Evolutionary conservation across 306 rosid species (phyloP), one percentile per base, ranked within the genome.

Genomic region (Malus sylvestris): DNA sequence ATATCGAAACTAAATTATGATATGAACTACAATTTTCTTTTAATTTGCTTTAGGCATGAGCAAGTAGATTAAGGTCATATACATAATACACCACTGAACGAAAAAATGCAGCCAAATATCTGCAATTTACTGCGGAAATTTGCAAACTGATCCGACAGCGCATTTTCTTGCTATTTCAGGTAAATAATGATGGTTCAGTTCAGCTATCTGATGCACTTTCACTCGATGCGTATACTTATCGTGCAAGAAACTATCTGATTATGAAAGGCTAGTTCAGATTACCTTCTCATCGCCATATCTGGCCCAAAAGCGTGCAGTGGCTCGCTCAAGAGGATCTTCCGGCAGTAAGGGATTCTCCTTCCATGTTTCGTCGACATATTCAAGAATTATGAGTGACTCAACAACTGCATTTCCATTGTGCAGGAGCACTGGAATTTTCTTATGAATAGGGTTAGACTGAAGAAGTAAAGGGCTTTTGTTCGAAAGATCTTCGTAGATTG

Each of bases 401-500:
- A 70, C 74, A n/a, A 79, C 46, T 29, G 83, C 20, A 5, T 79
- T 83, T 66, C 81, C 83, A n/a, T 69, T 65, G 32, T 83, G 86
- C 64, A 83, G 53, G 40, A 79, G 83, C 78, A 83, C 86, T 2
- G 81, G 81, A 58, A 83, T 68, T 45, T 71, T 79, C 49, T 75
- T 59, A 51, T 70, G 75, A 51, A 80, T 33, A 1, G 82, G 86
- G 67, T 82, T 85, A 35, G 68, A 74, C 57, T 76, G 67, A 16
- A 85, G 68, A 76, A 85, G 86, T 42, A 75, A 22, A 29, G 80
- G 10, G 78, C 88, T 85, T 77, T 85, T 80, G 82, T 73, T 70
- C 4, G 73, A 25, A 20, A 85, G 76, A 76, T 85, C 88, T 80
- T 85, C 86, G 1, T n/a, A 65, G 45, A 85, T 72, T 53, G 67